phyloP scores from a whole-genome alignment of 2,329 filamentous ascomycete species.

The Metarhizium guizhouense region DNA sequence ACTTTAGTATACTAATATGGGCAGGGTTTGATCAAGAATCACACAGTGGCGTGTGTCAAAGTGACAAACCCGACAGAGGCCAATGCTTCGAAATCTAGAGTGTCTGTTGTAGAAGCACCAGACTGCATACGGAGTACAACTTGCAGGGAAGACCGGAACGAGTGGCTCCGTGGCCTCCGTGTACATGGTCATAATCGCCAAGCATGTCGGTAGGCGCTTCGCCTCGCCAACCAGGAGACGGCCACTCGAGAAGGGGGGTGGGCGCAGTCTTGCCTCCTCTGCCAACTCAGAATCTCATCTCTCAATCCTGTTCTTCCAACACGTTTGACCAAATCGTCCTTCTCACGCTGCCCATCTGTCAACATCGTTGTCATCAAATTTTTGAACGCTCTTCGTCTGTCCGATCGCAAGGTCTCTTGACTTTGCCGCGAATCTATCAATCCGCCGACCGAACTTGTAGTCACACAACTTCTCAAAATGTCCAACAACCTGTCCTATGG shows the following conservation, averaged over 20 bases:
- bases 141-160: conserved; percentile 6
- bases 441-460: conserved; percentile 7
- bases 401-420: background rate
- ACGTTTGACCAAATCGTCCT: background rate
- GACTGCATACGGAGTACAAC: no score
- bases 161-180: conserved; percentile 13
- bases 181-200: conserved; percentile 13
- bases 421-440: conserved; percentile 7
- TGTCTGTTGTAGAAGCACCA: no score
- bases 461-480: conserved; percentile 2
- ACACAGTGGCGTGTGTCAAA: background rate
- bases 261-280: conserved; percentile 7
- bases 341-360: background rate
- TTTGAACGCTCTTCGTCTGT: background rate
- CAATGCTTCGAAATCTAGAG: no score
- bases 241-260: conserved; percentile 4
- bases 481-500: conserved; percentile 7
- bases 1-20: background rate
- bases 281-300: conserved; percentile 11
- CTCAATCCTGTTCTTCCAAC: conserved; percentile 3
- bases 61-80: background rate
- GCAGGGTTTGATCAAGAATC: background rate
- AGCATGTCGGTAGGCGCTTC: conserved; percentile 17
- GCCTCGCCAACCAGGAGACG: conserved; percentile 16
- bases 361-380: background rate